Conservation (phyloP, 352 stramenopile species). For the Globisporangium splendens region DNA sequence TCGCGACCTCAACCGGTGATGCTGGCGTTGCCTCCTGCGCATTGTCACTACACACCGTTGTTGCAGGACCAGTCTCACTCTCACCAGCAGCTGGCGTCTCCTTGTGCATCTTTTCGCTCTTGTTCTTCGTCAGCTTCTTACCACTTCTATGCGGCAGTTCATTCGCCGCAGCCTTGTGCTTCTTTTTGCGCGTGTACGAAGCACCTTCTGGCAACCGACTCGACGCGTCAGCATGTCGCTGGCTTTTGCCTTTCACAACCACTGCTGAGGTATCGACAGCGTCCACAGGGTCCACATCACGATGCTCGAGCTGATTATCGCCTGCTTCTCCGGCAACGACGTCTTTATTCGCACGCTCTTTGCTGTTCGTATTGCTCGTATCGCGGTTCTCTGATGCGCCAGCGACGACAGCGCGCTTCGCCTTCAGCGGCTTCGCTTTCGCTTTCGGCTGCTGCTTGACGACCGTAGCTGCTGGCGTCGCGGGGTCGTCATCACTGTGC, state of each 20-base stretch:
- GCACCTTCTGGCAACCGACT: background rate
- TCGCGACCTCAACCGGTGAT: background rate
- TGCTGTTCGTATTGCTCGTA: too few relatives aligned
- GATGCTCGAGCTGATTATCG: too few relatives aligned
- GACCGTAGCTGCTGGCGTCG: too few relatives aligned
- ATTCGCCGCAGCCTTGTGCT: slow-evolving; percentile 11
- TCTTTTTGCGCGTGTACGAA: slow-evolving; percentile 20
- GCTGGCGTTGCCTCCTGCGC: background rate
- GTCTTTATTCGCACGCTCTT: too few relatives aligned
- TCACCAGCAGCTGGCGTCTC: background rate
- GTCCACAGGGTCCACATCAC: too few relatives aligned
- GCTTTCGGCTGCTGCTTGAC: background rate
- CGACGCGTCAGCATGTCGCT: background rate
- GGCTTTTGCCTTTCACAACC: background rate
- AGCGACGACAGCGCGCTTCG: too few relatives aligned
- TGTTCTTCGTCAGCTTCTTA: background rate
- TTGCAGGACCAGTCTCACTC: too few relatives aligned
- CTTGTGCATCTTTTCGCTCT: slow-evolving; percentile 4
- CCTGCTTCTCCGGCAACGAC: too few relatives aligned
- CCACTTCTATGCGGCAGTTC: background rate
- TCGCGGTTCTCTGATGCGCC: too few relatives aligned
- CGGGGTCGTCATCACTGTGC: background rate
- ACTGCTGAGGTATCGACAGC: too few relatives aligned
- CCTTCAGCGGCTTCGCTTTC: too few relatives aligned
- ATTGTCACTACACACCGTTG: background rate